phyloP scores from a whole-genome alignment of 176 grass and related monocot genomes.

The Canna indica region DNA sequence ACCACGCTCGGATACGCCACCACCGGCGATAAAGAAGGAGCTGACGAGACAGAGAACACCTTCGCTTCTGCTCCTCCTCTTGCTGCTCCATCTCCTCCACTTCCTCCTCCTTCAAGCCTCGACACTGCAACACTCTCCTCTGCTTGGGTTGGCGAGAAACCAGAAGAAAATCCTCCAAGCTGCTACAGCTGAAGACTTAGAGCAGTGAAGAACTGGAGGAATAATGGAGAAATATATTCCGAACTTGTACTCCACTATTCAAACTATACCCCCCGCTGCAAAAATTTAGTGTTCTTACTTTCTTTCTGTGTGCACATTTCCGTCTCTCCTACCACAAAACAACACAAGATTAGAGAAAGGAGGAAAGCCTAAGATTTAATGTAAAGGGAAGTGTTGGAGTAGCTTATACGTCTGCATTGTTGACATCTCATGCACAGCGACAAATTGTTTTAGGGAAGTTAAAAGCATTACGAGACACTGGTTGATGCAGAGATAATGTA shows the following conservation, averaged over 20 bases:
- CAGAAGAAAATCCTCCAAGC: neutral
- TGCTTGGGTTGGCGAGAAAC: neutral
- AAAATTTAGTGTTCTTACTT: neutral
- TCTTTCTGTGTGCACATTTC: neutral
- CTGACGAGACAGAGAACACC: conserved; percentile 38
- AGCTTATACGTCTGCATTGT: conserved; percentile 1
- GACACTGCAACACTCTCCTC: conserved; percentile 22
- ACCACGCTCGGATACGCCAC: neutral
- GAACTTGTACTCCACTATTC: too few relatives aligned
- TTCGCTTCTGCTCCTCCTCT: neutral
- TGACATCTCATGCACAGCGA: conserved; percentile 41
- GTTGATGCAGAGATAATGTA: conserved; percentile 20
- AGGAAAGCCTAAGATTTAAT: neutral
- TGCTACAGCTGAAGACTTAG: neutral
- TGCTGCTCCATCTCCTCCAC: conserved; percentile 22
- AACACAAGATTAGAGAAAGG: neutral
- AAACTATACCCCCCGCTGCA: neutral
- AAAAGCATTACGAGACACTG: conserved; percentile 10
- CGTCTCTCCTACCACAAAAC: neutral
- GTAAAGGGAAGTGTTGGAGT: neutral
- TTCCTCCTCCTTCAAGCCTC: conserved; percentile 22
- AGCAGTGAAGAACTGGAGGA: neutral
- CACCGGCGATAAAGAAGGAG: conserved; percentile 33
- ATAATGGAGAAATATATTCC: too few relatives aligned
- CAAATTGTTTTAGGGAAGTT: neutral